A percentile compares a stretch with the other conserved stretches of the same genome.
These are phyloP conservation scores for Arabis alpina DNA, from an alignment of 345 rosid genomes.

Conservation along the genomic window DNA sequence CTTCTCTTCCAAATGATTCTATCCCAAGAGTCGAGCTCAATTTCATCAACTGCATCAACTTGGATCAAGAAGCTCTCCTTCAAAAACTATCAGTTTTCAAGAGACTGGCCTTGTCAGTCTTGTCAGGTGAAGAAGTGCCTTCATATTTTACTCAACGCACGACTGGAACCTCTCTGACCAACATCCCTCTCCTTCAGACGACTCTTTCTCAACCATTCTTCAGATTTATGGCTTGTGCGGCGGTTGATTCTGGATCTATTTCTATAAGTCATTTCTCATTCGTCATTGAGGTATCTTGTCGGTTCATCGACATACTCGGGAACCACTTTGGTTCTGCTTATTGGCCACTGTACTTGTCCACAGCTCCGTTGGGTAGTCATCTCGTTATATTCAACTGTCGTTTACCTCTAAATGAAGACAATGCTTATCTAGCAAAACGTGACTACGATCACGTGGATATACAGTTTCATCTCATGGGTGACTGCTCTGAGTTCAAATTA, in stretches of 20 bases:
- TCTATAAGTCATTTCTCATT: too few relatives aligned
- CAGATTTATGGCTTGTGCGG: not conserved
- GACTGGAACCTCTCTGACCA: not conserved
- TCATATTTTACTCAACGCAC: not conserved
- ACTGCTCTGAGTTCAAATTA: too few relatives aligned
- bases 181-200: not conserved
- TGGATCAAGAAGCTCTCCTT: slow-evolving; percentile 23
- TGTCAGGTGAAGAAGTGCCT: not conserved
- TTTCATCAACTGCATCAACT: slow-evolving; percentile 13
- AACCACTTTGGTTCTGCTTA: not conserved
- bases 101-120: too few relatives aligned
- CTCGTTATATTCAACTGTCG: not conserved
- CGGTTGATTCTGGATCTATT: too few relatives aligned
- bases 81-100: not conserved
- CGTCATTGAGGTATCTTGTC: not conserved
- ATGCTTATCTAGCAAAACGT: not conserved
- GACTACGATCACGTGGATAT: too few relatives aligned
- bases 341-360: too few relatives aligned
- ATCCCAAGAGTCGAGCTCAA: not conserved
- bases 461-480: too few relatives aligned
- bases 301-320: not conserved
- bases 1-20: too few relatives aligned
- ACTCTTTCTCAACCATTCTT: not conserved
- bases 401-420: not conserved
- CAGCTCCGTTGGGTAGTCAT: too few relatives aligned